Base-by-base conservation (phyloP, 2,329 filamentous ascomycete species). In the Exophiala calicioides region DNA sequence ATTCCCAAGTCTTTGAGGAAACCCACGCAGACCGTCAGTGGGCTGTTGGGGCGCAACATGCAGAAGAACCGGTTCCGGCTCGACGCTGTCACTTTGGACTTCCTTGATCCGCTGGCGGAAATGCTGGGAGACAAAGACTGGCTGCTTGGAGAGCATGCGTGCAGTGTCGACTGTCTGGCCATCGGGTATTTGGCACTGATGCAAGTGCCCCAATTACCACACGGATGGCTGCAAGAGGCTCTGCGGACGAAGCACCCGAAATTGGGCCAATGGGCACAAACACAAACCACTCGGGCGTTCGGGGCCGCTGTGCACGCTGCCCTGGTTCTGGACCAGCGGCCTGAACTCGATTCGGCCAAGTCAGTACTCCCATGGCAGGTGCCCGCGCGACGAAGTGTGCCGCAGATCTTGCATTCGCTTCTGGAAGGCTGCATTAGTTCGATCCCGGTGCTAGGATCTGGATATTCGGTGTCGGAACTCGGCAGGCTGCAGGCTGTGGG, bases 151-250 rank as follows among this genome's bases (percentile, higher is more conserved):
- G 63, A 69, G 1, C 60, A 69, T n/a, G 75, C 80, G 0, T 81
- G 80, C 2, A 81, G 78, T 44, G 68, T 94, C 18, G 90, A 96
- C 66, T 95, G 88, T 62, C 66, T 96, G 35, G 84, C 82, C 0
- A 80, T 88, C 59, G 93, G 84, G 8, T 95, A 94, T 64, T 71
- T 97, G 26, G 77, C 81, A 2, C 69, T 96, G 38, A 86, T 93
- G 72, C 72, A 85, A 1, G 73, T 78, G 18, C 78, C 83, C 1
- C 67, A 77, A 6, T 63, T 86, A 16, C 80, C 82, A 12, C 78
- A 82, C 44, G 65, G 77, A 13, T 88, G 82, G 82, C 67, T 86
- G 4, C 70, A 72, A 47, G 75, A 80, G 39, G 74, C 76, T 1
- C 73, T 87, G 60, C 64, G 69, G 44, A 66, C 64, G 16, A 78